These are phyloP conservation scores for Mycosphaerelloides madeirae DNA, from an alignment of 2,329 filamentous ascomycete species.

Conservation along the genomic window DNA sequence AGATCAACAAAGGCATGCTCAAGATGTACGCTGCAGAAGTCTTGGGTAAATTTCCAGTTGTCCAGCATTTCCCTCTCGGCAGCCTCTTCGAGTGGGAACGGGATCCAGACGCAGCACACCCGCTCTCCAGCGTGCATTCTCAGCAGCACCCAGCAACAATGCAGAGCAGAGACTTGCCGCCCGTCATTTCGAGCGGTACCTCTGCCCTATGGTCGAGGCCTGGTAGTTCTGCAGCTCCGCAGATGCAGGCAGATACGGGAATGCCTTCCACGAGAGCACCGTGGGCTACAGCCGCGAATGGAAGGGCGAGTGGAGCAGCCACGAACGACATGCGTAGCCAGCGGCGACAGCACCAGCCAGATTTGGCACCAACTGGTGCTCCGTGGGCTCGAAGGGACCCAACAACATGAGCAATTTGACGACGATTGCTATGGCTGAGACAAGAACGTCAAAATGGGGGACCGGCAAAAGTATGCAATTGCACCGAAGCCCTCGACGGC, in stretches of 20 bases:
- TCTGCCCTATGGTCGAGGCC: constrained; percentile 26
- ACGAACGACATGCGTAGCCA: background rate
- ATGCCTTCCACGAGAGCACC: constrained; percentile 28
- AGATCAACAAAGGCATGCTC: constrained; percentile 95
- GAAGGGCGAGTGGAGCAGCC: background rate
- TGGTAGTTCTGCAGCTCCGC: constrained; percentile 13
- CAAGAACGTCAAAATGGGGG: no score
- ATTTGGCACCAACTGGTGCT: constrained; percentile 3
- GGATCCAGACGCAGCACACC: constrained; percentile 38
- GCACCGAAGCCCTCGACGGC: no score
- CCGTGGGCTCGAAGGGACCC: constrained; percentile 5
- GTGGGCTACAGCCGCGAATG: constrained; percentile 15
- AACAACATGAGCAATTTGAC: no score
- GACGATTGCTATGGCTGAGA: no score
- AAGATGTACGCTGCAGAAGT: constrained; percentile 99
- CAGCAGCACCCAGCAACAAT: constrained; percentile 27
- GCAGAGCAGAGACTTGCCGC: constrained; percentile 21
- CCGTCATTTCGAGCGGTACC: constrained; percentile 17
- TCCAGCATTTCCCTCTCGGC: constrained; percentile 74
- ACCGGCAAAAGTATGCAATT: no score
- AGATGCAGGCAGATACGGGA: constrained; percentile 25
- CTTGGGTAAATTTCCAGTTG: constrained; percentile 90
- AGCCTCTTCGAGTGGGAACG: constrained; percentile 46
- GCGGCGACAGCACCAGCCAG: background rate
- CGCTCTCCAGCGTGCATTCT: constrained; percentile 18